A percentile compares a stretch with the other conserved stretches of the same genome.
These are phyloP conservation scores for Chondrus crispus DNA, from an alignment of 23 red algal species.

Conservation along the genomic window DNA sequence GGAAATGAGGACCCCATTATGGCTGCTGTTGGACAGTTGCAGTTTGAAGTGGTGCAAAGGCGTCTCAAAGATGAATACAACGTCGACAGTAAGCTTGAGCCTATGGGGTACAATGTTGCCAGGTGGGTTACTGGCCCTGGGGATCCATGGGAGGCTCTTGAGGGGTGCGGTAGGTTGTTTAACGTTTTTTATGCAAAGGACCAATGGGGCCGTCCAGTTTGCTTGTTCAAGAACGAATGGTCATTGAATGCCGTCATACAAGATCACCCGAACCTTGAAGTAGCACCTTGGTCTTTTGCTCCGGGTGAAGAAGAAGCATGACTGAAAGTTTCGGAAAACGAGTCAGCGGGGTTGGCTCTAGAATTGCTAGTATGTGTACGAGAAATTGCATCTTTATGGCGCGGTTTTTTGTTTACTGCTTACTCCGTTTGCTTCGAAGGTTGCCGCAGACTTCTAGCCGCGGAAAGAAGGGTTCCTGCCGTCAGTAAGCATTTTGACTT, in stretches of 20 bases:
- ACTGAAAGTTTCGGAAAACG: too few relatives aligned
- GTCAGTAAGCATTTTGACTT: too few relatives aligned
- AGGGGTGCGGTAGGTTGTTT: slow-evolving; percentile 56
- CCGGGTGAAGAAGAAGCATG: slow-evolving; percentile 51
- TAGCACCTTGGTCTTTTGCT: slow-evolving; percentile 68
- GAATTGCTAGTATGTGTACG: too few relatives aligned
- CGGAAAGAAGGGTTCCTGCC: too few relatives aligned
- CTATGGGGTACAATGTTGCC: slow-evolving; percentile 61
- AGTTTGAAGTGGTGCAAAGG: slow-evolving; percentile 81
- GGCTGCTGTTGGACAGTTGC: slow-evolving; percentile 82
- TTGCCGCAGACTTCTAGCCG: too few relatives aligned
- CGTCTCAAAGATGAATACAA: slow-evolving; percentile 85
- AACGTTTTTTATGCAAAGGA: slow-evolving; percentile 84
- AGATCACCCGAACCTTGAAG: slow-evolving; percentile 57
- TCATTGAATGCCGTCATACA: slow-evolving; percentile 23
- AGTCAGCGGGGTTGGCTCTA: too few relatives aligned
- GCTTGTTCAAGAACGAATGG: slow-evolving; percentile 83
- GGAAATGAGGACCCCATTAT: slow-evolving; percentile 74
- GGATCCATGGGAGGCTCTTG: slow-evolving; percentile 68
- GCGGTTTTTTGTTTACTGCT: too few relatives aligned
- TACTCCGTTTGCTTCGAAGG: too few relatives aligned
- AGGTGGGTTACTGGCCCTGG: slow-evolving; percentile 75
- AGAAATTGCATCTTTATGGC: too few relatives aligned
- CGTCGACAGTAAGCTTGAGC: slow-evolving; percentile 71
- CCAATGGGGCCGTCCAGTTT: slow-evolving; percentile 70